phyloP scores from a whole-genome alignment of 768 basidiomycete genomes.

The Pluteus cervinus region DNA sequence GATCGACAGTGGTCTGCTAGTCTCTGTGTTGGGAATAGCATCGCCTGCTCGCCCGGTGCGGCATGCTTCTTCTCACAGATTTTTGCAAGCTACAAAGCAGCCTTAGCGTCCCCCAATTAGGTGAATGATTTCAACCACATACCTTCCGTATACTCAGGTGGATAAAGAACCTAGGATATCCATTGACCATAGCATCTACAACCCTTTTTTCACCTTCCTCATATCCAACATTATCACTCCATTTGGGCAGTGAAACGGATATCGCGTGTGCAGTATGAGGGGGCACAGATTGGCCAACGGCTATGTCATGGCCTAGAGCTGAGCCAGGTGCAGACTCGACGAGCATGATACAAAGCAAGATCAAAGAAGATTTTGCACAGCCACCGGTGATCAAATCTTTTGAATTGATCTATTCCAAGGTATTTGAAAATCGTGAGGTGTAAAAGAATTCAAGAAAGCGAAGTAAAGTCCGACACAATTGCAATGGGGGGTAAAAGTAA shows the following conservation, averaged over 20 bases:
- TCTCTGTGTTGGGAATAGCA: constrained; percentile 71
- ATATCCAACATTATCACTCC: constrained; percentile 88
- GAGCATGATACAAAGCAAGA: too few relatives aligned
- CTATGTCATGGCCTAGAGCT: too few relatives aligned
- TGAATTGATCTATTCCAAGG: too few relatives aligned
- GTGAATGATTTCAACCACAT: too few relatives aligned
- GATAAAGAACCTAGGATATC: constrained; percentile 95
- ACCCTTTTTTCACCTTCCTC: constrained; percentile 86
- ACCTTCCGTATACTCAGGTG: constrained; percentile 83
- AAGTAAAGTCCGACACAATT: too few relatives aligned
- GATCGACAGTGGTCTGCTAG: constrained; percentile 71
- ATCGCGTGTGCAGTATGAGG: constrained; percentile 81
- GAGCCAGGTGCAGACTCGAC: too few relatives aligned
- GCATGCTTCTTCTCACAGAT: constrained; percentile 81
- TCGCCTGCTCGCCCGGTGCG: constrained; percentile 59
- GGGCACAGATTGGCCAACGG: constrained; percentile 51
- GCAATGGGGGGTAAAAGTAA: too few relatives aligned
- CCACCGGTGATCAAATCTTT: too few relatives aligned
- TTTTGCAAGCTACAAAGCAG: constrained; percentile 54
- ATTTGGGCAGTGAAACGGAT: constrained; percentile 91
- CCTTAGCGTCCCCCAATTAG: not conserved
- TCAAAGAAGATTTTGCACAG: too few relatives aligned
- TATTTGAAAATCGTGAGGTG: too few relatives aligned
- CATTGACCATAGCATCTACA: constrained; percentile 72
- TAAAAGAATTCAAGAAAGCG: too few relatives aligned